phyloP scores from a whole-genome alignment of 1,284 basidiomycete genomes.

The Trichosporon sp. region DNA sequence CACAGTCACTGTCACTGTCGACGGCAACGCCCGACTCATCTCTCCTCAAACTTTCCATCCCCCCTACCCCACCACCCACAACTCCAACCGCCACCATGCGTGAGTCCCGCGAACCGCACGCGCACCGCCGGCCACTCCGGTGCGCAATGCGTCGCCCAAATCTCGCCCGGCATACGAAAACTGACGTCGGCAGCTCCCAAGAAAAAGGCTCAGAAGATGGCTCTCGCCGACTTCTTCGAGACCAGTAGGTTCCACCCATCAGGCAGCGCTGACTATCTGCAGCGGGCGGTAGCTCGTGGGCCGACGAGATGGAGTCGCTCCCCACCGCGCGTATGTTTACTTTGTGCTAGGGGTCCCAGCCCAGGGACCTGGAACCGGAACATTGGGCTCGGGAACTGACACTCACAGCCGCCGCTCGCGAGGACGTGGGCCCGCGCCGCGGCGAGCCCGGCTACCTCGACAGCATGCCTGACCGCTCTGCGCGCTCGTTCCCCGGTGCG shows the following conservation, averaged over 20 bases:
- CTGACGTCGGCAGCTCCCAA: conserved; percentile 44
- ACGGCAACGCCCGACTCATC: neutral
- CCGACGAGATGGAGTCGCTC: conserved; percentile 19
- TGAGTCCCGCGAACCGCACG: neutral
- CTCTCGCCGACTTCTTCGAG: conserved; percentile 84
- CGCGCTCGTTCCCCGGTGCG: conserved; percentile 33
- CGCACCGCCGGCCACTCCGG: neutral
- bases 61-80: neutral
- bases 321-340: conserved; percentile 16
- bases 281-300: conserved; percentile 6
- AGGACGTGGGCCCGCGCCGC: conserved; percentile 39
- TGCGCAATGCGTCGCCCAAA: neutral
- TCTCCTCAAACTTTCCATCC: neutral
- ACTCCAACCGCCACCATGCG: neutral
- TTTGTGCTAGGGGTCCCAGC: conserved; percentile 15
- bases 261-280: conserved; percentile 1
- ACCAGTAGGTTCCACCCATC: conserved; percentile 54
- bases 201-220: conserved; percentile 82
- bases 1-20: neutral
- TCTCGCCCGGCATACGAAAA: neutral
- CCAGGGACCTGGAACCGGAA: conserved; percentile 3
- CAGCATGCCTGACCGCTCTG: conserved; percentile 45
- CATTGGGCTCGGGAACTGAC: neutral
- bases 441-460: conserved; percentile 51
- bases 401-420: conserved; percentile 48